Conservation (phyloP, 345 rosid species). For the Kernera saxatilis region DNA sequence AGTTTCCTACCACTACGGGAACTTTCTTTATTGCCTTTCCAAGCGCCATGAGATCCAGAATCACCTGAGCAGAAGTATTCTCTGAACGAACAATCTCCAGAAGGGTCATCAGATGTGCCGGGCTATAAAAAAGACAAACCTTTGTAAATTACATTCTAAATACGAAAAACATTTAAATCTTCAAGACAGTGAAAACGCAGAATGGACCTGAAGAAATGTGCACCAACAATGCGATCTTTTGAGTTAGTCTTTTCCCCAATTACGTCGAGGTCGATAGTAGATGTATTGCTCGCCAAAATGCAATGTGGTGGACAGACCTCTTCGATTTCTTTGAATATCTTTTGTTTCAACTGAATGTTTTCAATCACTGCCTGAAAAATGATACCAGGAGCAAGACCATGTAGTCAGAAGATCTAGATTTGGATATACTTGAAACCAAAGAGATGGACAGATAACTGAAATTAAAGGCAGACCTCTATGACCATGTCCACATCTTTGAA, state of each 20-base stretch:
- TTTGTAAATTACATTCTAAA: not conserved
- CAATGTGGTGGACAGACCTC: slow-evolving; percentile 75
- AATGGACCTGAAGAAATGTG: slow-evolving; percentile 90
- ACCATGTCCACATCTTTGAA: slow-evolving; percentile 93
- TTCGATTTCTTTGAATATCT: slow-evolving; percentile 79
- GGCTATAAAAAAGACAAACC: slow-evolving; percentile 45
- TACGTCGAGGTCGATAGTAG: slow-evolving; percentile 70
- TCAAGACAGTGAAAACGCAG: not conserved
- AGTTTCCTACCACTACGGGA: slow-evolving; percentile 94
- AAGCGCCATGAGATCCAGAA: slow-evolving; percentile 83
- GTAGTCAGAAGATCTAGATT: slow-evolving; percentile 1
- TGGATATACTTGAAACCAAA: slow-evolving; percentile 13
- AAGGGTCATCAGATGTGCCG: slow-evolving; percentile 97
- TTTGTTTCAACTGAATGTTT: slow-evolving; percentile 77
- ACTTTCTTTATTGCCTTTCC: slow-evolving; percentile 86
- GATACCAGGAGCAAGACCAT: not conserved
- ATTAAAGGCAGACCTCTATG: slow-evolving; percentile 56
- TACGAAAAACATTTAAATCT: not conserved
- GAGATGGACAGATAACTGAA: slow-evolving; percentile 4
- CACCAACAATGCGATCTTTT: slow-evolving; percentile 84
- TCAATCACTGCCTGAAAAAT: slow-evolving; percentile 87
- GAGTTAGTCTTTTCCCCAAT: slow-evolving; percentile 76
- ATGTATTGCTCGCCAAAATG: slow-evolving; percentile 90
- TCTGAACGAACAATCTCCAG: slow-evolving; percentile 86
- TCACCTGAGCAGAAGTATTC: slow-evolving; percentile 79